Evolutionary conservation across 768 basidiomycete genomes (phyloP), one percentile per base, ranked within the genome.

Genomic region (Tephrocybe sp.): DNA sequence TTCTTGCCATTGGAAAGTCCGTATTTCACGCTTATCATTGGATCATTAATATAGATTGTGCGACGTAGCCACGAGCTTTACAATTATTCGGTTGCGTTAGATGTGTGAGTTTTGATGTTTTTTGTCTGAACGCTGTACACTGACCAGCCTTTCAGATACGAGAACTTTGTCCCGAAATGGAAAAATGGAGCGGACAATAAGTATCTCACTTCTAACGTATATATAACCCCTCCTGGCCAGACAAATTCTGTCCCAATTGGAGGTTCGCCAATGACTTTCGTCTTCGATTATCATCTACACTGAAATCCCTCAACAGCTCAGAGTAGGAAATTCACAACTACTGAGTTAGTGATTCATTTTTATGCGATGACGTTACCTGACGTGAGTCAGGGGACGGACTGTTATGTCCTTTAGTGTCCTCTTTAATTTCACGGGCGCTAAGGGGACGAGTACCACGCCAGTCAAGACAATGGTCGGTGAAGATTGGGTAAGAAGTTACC

Each of bases 1-100:
- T 92, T 2, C 78, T 92, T 62, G 72, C 89, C 1, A 90, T 93
- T 45, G 92, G 92, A 61, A 94, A 94, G 82, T 85, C 60, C 31
- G 86, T 64, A 2, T 10, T 46, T 16, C 30, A 10, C 16, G 14
- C 10, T 32, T 30, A 30, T 7, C 23, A 19, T 14, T 13, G 23
- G 16, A 14, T 14, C 13, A 32, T 30, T 11, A 16, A 34, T 35
- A 6, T 40, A n/a, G n/a, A 14, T 44, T 44, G 26, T 7, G 26
- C 26, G 7, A 26, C 26, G 4, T 26, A 87, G 85, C 64, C 92
- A 94, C 58, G 92, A 95, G 69, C 66, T 92, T 14, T 90, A 90
- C 64, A 72, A 76, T 51, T 88, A 87, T 62, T 74, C 71, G 8
- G 75, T 84, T 61, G 72, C 86, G 5, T 73, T 81, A 20, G 87